Conservation (phyloP, 2,329 filamentous ascomycete species). For the Westerdykella ornata region DNA sequence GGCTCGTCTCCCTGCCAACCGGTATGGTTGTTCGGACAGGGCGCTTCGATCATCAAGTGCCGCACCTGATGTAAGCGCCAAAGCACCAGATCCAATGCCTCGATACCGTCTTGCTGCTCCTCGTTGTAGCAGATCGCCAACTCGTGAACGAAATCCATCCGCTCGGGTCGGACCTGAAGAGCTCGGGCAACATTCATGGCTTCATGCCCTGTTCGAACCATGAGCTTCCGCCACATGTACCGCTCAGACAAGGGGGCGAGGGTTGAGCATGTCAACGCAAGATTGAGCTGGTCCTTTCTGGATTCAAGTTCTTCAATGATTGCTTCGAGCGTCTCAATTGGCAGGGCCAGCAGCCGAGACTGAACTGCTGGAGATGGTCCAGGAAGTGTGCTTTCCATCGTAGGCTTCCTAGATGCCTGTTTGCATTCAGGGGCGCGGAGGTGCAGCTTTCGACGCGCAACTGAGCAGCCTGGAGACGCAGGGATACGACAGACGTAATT, state of each 20-base stretch:
- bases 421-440: too few species aligned
- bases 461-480: too few species aligned
- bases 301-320: slow-evolving; percentile 29
- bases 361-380: not conserved
- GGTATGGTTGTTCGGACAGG: slow-evolving; percentile 31
- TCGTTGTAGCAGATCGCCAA: slow-evolving; percentile 27
- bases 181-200: slow-evolving; percentile 19
- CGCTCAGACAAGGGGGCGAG: slow-evolving; percentile 29
- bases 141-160: slow-evolving; percentile 21
- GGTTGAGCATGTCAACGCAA: slow-evolving; percentile 27
- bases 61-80: slow-evolving; percentile 23
- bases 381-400: too few species aligned
- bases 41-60: slow-evolving; percentile 28
- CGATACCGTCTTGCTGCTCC: slow-evolving; percentile 20
- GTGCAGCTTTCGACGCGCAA: too few species aligned
- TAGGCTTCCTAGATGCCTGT: too few species aligned
- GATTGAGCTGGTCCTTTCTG: slow-evolving; percentile 17
- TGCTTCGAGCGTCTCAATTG: slow-evolving; percentile 31
- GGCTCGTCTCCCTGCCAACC: slow-evolving; percentile 17
- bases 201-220: slow-evolving; percentile 22
- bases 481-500: too few species aligned
- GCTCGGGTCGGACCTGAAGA: slow-evolving; percentile 18
- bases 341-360: slow-evolving; percentile 19
- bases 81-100: slow-evolving; percentile 21
- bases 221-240: slow-evolving; percentile 28